Conservation (phyloP, 495 filamentous ascomycete genomes). For the Venustampulla echinocandica region DNA sequence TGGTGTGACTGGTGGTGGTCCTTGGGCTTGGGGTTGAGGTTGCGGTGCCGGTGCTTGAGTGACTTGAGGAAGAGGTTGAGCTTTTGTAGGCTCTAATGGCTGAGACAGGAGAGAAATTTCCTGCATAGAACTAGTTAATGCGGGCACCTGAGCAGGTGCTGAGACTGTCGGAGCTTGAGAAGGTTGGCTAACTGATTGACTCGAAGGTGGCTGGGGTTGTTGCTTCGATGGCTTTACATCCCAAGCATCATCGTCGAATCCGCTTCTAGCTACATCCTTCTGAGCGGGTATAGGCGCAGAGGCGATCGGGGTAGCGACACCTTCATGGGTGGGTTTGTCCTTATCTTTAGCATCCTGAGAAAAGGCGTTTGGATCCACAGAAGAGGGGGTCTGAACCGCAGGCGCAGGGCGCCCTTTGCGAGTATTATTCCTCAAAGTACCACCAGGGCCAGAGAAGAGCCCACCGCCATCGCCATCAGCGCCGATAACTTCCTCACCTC, state of each 20-base stretch:
- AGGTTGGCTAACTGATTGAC: slow-evolving; percentile 25
- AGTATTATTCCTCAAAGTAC: slow-evolving; percentile 86
- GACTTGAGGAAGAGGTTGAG: slow-evolving; percentile 41
- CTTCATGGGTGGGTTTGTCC: slow-evolving; percentile 34
- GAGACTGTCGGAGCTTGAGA: slow-evolving; percentile 30
- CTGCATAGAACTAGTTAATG: slow-evolving; percentile 62
- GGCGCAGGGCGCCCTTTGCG: slow-evolving; percentile 84
- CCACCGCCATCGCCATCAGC: slow-evolving; percentile 54
- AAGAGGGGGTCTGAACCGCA: slow-evolving; percentile 70
- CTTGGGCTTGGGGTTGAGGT: slow-evolving; percentile 44
- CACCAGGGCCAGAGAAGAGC: slow-evolving; percentile 86
- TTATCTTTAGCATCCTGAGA: slow-evolving; percentile 44
- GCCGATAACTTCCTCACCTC: slow-evolving; percentile 44
- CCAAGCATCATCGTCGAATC: slow-evolving; percentile 98
- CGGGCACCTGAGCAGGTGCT: slow-evolving; percentile 30
- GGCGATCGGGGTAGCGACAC: slow-evolving; percentile 35
- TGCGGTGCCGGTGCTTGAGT: slow-evolving; percentile 35
- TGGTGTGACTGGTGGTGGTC: slow-evolving; percentile 34
- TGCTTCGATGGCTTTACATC: slow-evolving; percentile 86
- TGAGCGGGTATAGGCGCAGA: slow-evolving; percentile 28
- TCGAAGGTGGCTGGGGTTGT: slow-evolving; percentile 27
- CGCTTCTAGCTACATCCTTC: slow-evolving; percentile 45
- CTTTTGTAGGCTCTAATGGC: slow-evolving; percentile 66
- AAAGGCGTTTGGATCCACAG: slow-evolving; percentile 81
- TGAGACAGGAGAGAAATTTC: slow-evolving; percentile 70